Evolutionary conservation across 148 eudicot genomes (phyloP).

Genomic region (Spergularia marina): DNA sequence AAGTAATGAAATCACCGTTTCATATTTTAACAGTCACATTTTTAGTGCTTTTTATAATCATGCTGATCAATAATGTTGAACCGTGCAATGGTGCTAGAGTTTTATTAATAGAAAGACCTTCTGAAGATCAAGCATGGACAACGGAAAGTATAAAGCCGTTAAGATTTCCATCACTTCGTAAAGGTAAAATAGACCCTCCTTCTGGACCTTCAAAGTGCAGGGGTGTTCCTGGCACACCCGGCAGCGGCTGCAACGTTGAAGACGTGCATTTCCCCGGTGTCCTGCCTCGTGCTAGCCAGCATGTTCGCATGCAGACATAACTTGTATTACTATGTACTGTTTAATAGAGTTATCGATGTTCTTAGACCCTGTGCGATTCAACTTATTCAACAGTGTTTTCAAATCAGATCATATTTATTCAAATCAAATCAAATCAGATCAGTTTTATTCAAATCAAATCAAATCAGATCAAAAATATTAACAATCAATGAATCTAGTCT

Average conservation of each 20-base stretch:
- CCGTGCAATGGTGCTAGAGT: conserved; percentile 6
- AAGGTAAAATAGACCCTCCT: conserved; percentile 2
- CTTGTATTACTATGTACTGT: no score
- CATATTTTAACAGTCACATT: neutral
- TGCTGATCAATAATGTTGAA: neutral
- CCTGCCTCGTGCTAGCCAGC: no score
- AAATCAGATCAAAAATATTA: no score
- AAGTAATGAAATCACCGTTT: neutral
- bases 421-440: no score
- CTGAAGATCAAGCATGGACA: no score
- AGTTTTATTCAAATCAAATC: no score
- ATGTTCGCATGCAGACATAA: neutral
- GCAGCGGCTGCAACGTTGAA: conserved; percentile 12
- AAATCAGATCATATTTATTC: no score
- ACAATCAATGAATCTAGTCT: no score
- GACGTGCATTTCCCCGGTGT: conserved; percentile 10
- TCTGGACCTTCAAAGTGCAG: conserved; percentile 4
- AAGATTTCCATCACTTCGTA: conserved; percentile 11
- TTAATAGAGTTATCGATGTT: no score
- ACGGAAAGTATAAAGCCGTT: no score
- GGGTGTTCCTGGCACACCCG: neutral
- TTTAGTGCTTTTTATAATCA: neutral
- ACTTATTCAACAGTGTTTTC: no score
- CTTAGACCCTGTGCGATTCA: no score
- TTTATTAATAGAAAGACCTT: neutral